A percentile compares a stretch with the other conserved stretches of the same genome.
Evolutionary conservation across 2,329 filamentous ascomycete species (phyloP).

Genomic region (Escovopsis weberi): DNA sequence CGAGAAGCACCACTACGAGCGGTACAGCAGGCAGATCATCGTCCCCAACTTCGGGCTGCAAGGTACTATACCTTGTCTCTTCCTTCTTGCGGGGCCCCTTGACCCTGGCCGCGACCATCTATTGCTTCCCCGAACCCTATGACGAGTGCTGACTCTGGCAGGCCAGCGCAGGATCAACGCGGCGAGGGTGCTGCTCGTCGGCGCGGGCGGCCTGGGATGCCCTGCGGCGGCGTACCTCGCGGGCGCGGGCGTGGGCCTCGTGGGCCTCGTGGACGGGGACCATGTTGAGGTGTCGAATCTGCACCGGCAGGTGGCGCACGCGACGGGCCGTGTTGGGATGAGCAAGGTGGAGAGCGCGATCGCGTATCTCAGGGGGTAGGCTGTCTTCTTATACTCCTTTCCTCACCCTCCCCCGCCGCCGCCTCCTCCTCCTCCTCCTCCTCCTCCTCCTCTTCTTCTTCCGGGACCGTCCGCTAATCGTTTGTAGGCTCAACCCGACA

Average conservation of each 20-base stretch:
- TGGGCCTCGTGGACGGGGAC: conserved; percentile 82
- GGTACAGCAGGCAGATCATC: conserved; percentile 86
- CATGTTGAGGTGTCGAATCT: conserved; percentile 79
- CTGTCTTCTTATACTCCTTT: not conserved
- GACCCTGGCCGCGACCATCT: not conserved
- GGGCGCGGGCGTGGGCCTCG: conserved; percentile 68
- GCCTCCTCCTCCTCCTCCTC: no score
- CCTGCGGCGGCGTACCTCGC: conserved; percentile 88
- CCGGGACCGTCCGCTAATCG: not conserved
- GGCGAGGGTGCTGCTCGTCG: conserved; percentile 64
- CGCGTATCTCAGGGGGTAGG: conserved; percentile 40
- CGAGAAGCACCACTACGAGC: conserved; percentile 56
- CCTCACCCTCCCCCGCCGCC: no score
- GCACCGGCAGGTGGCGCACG: conserved; percentile 80
- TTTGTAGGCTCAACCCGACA: conserved; percentile 53
- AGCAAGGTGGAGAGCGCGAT: conserved; percentile 70
- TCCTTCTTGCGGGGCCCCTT: not conserved
- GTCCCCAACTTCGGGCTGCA: conserved; percentile 66
- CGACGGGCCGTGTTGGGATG: conserved; percentile 53
- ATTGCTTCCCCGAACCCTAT: not conserved
- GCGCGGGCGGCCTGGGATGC: conserved; percentile 80
- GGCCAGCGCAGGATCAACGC: conserved; percentile 62
- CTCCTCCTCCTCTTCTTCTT: not conserved
- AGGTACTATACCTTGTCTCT: conserved; percentile 30
- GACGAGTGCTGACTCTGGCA: no score